Evolutionary conservation across 148 eudicot genomes (phyloP).

Genomic region (Limonium bicolor): DNA sequence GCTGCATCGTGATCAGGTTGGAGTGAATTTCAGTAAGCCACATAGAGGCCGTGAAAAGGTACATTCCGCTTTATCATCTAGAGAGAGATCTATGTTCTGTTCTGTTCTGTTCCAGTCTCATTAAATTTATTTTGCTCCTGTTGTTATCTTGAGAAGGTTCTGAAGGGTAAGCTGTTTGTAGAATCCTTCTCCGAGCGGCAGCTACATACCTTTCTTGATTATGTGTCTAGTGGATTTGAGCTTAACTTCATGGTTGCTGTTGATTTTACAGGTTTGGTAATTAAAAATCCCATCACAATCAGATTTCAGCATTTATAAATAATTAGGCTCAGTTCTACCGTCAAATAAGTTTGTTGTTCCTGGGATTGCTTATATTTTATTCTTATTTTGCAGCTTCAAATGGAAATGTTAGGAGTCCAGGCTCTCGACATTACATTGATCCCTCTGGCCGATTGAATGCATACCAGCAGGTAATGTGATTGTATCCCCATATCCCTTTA

Average conservation of each 20-base stretch:
- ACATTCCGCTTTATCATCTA: too few species aligned
- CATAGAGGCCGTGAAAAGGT: slow-evolving; percentile 62
- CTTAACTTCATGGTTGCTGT: slow-evolving; percentile 57
- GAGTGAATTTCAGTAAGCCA: slow-evolving; percentile 45
- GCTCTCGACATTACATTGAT: slow-evolving; percentile 80
- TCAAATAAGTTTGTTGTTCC: background rate
- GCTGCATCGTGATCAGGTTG: slow-evolving; percentile 33
- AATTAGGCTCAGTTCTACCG: background rate
- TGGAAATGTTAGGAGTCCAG: slow-evolving; percentile 51
- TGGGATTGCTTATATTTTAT: background rate
- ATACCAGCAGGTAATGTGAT: slow-evolving; percentile 70
- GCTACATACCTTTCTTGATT: slow-evolving; percentile 69
- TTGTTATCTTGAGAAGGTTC: slow-evolving; percentile 32
- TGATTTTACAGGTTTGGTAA: slow-evolving; percentile 79
- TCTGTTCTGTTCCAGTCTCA: too few species aligned
- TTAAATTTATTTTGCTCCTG: too few species aligned
- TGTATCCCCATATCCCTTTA: too few species aligned
- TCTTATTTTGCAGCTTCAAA: slow-evolving; percentile 50
- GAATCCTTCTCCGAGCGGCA: slow-evolving; percentile 55
- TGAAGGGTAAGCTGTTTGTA: slow-evolving; percentile 70
- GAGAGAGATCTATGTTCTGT: too few species aligned
- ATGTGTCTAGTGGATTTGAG: slow-evolving; percentile 87
- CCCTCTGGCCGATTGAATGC: slow-evolving; percentile 71
- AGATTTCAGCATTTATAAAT: too few species aligned
- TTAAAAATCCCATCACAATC: too few species aligned